Percentiles rank a stretch among this genome's conserved stretches.
Evolutionary conservation across 768 basidiomycete genomes (phyloP).

Genomic region (Trichaptum fuscoviolaceum): DNA sequence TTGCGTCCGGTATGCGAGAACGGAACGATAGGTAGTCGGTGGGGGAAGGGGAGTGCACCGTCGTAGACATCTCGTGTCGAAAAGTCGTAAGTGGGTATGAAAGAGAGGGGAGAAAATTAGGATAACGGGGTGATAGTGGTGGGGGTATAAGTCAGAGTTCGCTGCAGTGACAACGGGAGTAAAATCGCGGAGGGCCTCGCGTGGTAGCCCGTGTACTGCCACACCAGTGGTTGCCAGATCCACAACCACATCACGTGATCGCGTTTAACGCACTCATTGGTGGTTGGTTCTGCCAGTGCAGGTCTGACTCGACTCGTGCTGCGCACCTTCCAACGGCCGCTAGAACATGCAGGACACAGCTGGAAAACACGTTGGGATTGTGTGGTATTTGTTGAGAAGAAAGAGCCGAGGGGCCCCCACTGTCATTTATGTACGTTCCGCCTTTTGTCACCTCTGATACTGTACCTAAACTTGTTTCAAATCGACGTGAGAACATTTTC

Average conservation of each 20-base stretch:
- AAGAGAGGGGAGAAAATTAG: background rate
- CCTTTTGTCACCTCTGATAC: too few relatives aligned
- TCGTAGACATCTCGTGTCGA: background rate
- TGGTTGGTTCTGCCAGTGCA: background rate
- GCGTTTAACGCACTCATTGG: background rate
- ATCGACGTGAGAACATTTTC: constrained; percentile 1
- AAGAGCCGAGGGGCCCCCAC: too few relatives aligned
- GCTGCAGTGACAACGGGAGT: background rate
- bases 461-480: too few relatives aligned
- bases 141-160: background rate
- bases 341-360: background rate
- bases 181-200: background rate
- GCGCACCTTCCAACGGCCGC: background rate
- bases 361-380: background rate
- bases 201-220: background rate
- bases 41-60: background rate
- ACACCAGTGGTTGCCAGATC: background rate
- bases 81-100: background rate
- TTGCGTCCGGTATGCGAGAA: background rate
- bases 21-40: background rate
- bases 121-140: background rate
- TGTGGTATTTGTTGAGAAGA: background rate
- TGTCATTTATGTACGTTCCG: too few relatives aligned
- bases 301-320: background rate
- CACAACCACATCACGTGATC: background rate